Conservation (phyloP, 1,284 basidiomycete species). For the Ustilago shanxiensis region DNA sequence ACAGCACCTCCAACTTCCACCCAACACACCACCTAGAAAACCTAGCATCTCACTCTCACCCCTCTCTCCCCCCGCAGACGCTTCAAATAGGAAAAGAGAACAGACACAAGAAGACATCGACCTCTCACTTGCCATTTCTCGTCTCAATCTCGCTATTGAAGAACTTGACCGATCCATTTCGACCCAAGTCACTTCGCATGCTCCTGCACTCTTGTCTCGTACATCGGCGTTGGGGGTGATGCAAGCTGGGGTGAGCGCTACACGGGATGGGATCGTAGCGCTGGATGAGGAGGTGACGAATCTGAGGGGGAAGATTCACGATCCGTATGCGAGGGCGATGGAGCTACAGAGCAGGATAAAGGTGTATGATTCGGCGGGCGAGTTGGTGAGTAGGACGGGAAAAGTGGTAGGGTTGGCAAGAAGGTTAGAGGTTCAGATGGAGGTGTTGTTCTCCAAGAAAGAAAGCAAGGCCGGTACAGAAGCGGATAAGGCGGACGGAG, state of each 20-base stretch:
- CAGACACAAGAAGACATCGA: constrained; percentile 44
- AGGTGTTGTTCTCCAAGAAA: constrained; percentile 27
- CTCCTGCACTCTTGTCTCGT: constrained; percentile 23
- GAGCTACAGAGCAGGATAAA: constrained; percentile 24
- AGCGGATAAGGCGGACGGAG: constrained; percentile 8
- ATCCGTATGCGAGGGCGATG: constrained; percentile 23
- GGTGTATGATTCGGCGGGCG: constrained; percentile 25
- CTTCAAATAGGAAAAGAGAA: constrained; percentile 12
- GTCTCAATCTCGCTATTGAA: constrained; percentile 54
- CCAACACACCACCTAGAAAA: background rate
- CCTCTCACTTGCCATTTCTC: constrained; percentile 47
- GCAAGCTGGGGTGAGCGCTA: constrained; percentile 16
- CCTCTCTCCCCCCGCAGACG: background rate
- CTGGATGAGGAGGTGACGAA: constrained; percentile 28
- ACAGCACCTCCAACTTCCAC: background rate
- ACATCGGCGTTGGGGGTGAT: constrained; percentile 19
- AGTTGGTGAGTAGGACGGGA: constrained; percentile 28
- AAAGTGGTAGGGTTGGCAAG: constrained; percentile 39
- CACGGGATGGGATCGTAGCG: constrained; percentile 10
- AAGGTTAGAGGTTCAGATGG: constrained; percentile 56
- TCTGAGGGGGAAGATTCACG: constrained; percentile 25
- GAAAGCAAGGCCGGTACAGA: background rate
- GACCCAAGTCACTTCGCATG: constrained; percentile 33
- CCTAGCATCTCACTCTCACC: constrained; percentile 17
- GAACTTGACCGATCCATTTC: constrained; percentile 44